Conservation (phyloP, 176 grass and related monocot genomes). For the Carex scoparia region DNA sequence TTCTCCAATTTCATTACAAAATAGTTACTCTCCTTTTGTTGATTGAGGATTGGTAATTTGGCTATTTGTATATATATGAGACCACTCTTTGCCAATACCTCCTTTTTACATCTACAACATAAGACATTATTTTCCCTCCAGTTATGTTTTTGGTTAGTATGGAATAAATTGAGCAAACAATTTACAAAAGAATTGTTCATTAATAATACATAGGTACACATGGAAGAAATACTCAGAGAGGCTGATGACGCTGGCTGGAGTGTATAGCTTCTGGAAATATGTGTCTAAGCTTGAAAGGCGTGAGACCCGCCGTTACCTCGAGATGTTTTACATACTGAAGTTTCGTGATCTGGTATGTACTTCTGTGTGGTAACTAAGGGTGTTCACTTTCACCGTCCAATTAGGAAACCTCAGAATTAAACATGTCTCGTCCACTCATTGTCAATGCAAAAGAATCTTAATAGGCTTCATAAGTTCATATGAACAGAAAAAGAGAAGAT, state of each 20-base stretch:
- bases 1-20: not conserved
- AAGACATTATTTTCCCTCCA: not conserved
- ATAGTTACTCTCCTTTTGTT: not conserved
- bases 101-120: not conserved
- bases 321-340: slow-evolving; percentile 97
- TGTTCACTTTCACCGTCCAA: not conserved
- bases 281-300: slow-evolving; percentile 89
- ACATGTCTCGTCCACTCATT: not conserved
- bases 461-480: not conserved
- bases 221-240: slow-evolving; percentile 98
- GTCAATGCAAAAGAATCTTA: not conserved
- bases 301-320: slow-evolving; percentile 74
- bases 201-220: slow-evolving; percentile 53
- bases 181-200: not conserved
- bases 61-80: not conserved
- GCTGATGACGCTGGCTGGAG: slow-evolving; percentile 84
- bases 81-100: not conserved
- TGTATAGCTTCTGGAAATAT: slow-evolving; percentile 96
- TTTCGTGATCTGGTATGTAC: slow-evolving; percentile 65
- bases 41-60: not conserved
- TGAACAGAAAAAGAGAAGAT: not conserved
- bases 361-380: not conserved
- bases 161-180: not conserved
- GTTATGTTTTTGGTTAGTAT: not conserved
- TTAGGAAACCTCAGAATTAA: not conserved